phyloP scores from a whole-genome alignment of 225 moss, liverwort and hornwort species.

The Ulota crispa region DNA sequence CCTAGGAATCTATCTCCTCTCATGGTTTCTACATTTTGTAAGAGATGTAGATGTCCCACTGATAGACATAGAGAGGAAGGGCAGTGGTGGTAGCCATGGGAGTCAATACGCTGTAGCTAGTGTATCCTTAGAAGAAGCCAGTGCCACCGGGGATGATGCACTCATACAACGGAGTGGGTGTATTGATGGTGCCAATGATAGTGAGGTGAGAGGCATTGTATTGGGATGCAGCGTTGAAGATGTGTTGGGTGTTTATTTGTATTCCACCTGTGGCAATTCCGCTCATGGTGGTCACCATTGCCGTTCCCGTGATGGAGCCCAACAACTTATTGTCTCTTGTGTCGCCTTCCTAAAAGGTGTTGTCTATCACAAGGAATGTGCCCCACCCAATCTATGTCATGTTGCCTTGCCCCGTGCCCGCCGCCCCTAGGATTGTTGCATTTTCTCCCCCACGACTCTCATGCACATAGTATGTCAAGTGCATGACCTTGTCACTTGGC shows the following conservation, averaged over 20 bases:
- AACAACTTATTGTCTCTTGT: not conserved
- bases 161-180: not conserved
- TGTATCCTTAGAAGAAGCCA: not conserved
- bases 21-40: not conserved
- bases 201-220: slow-evolving; percentile 12
- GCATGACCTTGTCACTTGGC: not conserved
- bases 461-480: slow-evolving; percentile 24
- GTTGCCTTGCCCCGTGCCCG: slow-evolving; percentile 10
- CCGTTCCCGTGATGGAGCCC: slow-evolving; percentile 4
- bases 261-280: not conserved
- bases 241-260: not conserved
- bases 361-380: slow-evolving; percentile 5
- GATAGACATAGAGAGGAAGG: not conserved
- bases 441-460: slow-evolving; percentile 7
- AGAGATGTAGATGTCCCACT: not conserved
- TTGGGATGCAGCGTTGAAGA: not conserved
- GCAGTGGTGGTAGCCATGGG: rapidly evolving
- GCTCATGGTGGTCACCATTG: not conserved
- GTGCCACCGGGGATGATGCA: not conserved
- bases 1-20: no score
- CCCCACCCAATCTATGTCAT: not conserved
- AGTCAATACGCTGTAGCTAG: not conserved
- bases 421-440: not conserved
- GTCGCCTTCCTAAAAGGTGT: not conserved
- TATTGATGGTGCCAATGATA: not conserved